Evolutionary conservation across 1,139 yeast genomes (phyloP), one percentile per base, ranked within the genome.

Genomic region (Diutina catenulata): DNA sequence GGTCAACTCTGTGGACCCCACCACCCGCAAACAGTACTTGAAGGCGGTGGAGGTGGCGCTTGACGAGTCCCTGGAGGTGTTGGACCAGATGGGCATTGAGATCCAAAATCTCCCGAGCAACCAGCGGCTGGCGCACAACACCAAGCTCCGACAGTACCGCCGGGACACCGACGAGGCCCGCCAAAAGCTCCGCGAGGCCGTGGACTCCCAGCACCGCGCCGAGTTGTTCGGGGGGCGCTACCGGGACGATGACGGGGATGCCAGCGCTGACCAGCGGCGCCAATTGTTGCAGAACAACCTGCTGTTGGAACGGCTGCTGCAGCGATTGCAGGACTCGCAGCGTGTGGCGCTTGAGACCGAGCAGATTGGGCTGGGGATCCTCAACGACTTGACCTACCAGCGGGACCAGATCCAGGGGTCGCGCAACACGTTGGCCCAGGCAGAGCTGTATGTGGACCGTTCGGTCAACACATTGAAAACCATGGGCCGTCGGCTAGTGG

Each of bases 401-500:
- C 68, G 98, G 42, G 98, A 93, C 51, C 97, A 94, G 52, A 75
- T 93, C 39, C 61, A 74, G 37, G 87, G 88, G 47, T 76, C 95
- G 13, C 73, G 97, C 54, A 78, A 77, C 48, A 84, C 94, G 0
- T 65, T 93, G 39, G 71, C 74, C 59, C 93, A 87, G 45, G 97
- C 98, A 0, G 97, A 93, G 53, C 76, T 82, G 1, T 87, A 88
- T 51, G 95, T 93, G 39, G 98, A 91, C 57, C 79, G 81, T 53
- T 80, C 94, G 40, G 74, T 93, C 42, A 74, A 82, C 42, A 93
- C 98, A 1, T 64, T 93, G 51, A 79, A 86, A 50, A 72, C 86
- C 18, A 93, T 93, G 98, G 81, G 95, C 23, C 71, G 97, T 57
- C 65, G 98, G 51, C 70, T 91, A 68, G 88, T 94, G n/a, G 94